These are phyloP conservation scores for Avena eriantha DNA, from an alignment of 176 grass and related monocot species.

Conservation along the genomic window DNA sequence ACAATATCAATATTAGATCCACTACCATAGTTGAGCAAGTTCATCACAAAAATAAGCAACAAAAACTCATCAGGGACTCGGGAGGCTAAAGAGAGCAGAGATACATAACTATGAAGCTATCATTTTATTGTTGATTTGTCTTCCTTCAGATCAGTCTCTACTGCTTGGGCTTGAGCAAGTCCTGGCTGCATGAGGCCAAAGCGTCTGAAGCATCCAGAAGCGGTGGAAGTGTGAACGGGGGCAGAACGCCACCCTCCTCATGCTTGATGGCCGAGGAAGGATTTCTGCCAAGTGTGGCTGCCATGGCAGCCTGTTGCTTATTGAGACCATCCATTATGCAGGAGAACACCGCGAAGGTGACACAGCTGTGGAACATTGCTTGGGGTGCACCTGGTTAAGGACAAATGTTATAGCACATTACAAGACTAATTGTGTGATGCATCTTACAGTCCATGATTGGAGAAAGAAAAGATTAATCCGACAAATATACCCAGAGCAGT, in stretches of 20 bases:
- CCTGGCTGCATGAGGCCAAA: constrained; percentile 63
- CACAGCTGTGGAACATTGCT: constrained; percentile 77
- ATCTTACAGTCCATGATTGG: neutral
- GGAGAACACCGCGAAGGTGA: constrained; percentile 84
- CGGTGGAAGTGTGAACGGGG: constrained; percentile 69
- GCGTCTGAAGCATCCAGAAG: constrained; percentile 59
- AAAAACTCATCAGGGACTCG: neutral
- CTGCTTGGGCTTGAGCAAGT: constrained; percentile 52
- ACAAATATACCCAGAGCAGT: neutral
- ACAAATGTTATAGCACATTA: constrained; percentile 26
- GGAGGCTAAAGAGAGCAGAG: neutral
- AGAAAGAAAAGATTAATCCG: neutral
- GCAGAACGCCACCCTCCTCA: constrained; percentile 43
- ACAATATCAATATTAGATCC: neutral
- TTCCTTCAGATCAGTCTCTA: constrained; percentile 24
- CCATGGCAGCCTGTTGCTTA: constrained; percentile 80
- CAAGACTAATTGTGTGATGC: neutral
- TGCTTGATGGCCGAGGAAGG: neutral
- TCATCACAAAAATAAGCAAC: neutral
- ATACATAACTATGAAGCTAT: neutral
- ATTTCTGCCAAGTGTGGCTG: constrained; percentile 17
- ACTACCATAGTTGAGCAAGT: neutral
- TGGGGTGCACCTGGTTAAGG: constrained; percentile 66
- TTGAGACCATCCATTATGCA: constrained; percentile 88
- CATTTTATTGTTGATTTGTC: neutral